These are phyloP conservation scores for Corrigiola litoralis DNA, from an alignment of 179 eudicot genomes.

Conservation along the genomic window DNA sequence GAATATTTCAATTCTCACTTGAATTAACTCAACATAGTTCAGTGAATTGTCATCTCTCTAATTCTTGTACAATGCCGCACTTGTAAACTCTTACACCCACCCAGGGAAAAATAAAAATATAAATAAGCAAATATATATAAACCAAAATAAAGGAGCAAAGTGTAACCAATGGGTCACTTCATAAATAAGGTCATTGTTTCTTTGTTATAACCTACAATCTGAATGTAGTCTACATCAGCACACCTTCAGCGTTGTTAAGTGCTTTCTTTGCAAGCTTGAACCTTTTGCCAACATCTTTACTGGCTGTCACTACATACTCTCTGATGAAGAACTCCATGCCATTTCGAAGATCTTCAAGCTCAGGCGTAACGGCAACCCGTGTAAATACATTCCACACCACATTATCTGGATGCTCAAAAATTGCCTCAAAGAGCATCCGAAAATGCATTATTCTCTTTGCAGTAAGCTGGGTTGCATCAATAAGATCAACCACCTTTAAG, in stretches of 20 bases:
- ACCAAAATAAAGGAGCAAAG: no score
- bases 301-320: slow-evolving; percentile 44
- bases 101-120: no score
- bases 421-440: slow-evolving; percentile 68
- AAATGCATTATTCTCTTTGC: slow-evolving; percentile 77
- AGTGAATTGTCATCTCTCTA: no score
- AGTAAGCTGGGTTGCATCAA: slow-evolving; percentile 46
- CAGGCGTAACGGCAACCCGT: slow-evolving; percentile 61
- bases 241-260: slow-evolving; percentile 59
- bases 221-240: slow-evolving; percentile 35
- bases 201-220: not conserved
- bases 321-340: slow-evolving; percentile 69
- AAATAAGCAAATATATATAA: no score
- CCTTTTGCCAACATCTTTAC: slow-evolving; percentile 36
- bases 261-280: slow-evolving; percentile 81
- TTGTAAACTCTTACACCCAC: no score
- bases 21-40: no score
- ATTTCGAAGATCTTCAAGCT: slow-evolving; percentile 61
- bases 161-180: no score
- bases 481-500: slow-evolving; percentile 63
- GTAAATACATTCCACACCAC: slow-evolving; percentile 78
- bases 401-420: slow-evolving; percentile 61
- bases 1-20: no score
- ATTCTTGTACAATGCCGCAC: no score
- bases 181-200: not conserved